Conservation (phyloP, 768 basidiomycete genomes). For the Infundibulicybe gibba region DNA sequence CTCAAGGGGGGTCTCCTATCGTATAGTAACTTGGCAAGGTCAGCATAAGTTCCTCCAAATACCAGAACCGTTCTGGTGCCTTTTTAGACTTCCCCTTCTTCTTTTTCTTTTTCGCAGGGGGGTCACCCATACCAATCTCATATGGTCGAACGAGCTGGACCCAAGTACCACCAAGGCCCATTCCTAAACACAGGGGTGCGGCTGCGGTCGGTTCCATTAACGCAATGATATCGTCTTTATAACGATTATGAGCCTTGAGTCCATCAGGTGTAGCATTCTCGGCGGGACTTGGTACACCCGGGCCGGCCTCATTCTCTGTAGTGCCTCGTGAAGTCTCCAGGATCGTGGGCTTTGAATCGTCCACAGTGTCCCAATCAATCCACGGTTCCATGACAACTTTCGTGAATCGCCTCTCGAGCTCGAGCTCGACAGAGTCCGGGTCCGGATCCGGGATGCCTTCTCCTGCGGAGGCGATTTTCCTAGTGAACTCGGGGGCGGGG, state of each 20-base stretch:
- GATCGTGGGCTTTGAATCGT: constrained; percentile 30
- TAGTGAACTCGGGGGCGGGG: constrained; percentile 28
- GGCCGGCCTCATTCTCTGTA: constrained; percentile 6
- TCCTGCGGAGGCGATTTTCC: constrained; percentile 18
- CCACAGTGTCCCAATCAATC: constrained; percentile 34
- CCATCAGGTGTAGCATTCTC: constrained; percentile 15
- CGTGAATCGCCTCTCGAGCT: constrained; percentile 29
- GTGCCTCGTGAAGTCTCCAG: constrained; percentile 28
- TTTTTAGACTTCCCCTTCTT: constrained; percentile 30
- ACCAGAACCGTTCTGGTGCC: constrained; percentile 32
- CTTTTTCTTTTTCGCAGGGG: constrained; percentile 32
- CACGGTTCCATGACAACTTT: constrained; percentile 37
- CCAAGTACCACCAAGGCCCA: constrained; percentile 66
- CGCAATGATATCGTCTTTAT: constrained; percentile 56
- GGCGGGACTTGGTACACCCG: constrained; percentile 19
- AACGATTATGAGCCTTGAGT: constrained; percentile 42
- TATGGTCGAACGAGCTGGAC: constrained; percentile 55
- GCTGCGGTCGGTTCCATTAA: constrained; percentile 45
- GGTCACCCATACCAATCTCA: constrained; percentile 12
- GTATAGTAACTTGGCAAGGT: constrained; percentile 36
- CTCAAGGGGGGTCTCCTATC: too few relatives aligned
- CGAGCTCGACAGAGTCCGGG: constrained; percentile 31
- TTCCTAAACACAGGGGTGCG: constrained; percentile 41
- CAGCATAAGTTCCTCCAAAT: constrained; percentile 35
- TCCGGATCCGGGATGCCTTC: constrained; percentile 17